Percentiles rank a stretch among this genome's conserved stretches.
Evolutionary conservation across 106 monocot genomes (phyloP).

Genomic region (Phalaenopsis aphrodite): DNA sequence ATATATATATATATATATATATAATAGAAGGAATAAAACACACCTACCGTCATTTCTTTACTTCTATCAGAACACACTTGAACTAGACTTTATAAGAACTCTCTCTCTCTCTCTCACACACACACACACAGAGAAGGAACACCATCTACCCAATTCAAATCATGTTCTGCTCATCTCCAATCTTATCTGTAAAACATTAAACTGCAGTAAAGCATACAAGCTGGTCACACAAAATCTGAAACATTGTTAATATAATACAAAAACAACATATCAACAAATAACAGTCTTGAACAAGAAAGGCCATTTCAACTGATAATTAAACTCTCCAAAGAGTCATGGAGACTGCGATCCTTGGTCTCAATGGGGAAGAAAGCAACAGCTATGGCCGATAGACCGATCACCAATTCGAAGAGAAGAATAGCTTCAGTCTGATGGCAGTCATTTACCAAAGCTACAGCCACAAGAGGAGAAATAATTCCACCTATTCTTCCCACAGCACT

Average conservation of each 20-base stretch:
- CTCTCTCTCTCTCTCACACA: no score
- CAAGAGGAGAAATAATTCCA: constrained; percentile 54
- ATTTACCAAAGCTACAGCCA: constrained; percentile 48
- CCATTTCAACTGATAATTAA: background rate
- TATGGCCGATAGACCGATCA: constrained; percentile 30
- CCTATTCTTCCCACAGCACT: constrained; percentile 48
- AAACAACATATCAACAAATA: background rate
- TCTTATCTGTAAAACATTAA: background rate
- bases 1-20: no score
- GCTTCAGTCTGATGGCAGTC: constrained; percentile 36
- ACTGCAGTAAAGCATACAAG: background rate
- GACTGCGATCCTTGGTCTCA: constrained; percentile 46
- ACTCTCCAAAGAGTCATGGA: constrained; percentile 16
- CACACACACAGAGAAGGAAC: background rate
- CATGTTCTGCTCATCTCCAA: background rate
- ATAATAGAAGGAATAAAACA: no score
- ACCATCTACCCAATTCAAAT: background rate
- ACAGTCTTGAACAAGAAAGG: no score
- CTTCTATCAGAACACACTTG: no score
- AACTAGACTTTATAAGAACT: no score
- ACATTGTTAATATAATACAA: background rate
- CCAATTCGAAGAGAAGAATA: constrained; percentile 36
- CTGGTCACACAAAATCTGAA: background rate
- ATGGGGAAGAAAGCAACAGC: constrained; percentile 43
- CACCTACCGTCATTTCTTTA: no score